Percentiles rank a stretch among this genome's conserved stretches.
Conservation (phyloP, 2,329 filamentous ascomycete genomes). For the Cercospora sp. region DNA sequence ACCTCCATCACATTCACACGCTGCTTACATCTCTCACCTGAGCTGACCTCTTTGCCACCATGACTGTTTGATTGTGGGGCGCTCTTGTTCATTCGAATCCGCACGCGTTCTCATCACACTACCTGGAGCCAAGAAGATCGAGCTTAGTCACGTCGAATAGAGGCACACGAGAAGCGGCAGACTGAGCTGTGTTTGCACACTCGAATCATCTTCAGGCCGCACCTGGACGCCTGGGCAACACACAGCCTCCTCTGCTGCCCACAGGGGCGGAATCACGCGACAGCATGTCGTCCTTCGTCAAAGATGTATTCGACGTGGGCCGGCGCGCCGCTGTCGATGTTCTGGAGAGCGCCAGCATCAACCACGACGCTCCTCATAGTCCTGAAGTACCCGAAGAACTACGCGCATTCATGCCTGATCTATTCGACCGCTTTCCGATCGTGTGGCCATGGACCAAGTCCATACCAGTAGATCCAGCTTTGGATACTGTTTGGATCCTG, state of each 20-base stretch:
- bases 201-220: background rate
- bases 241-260: conserved; percentile 7
- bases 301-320: conserved; percentile 32
- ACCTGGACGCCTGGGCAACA: background rate
- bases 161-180: background rate
- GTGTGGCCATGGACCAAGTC: conserved; percentile 47
- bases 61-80: background rate
- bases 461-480: conserved; percentile 55
- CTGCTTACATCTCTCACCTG: background rate
- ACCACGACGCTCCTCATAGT: conserved; percentile 34
- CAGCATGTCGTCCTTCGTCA: conserved; percentile 31
- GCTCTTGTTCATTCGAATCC: background rate
- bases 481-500: conserved; percentile 80
- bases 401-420: conserved; percentile 36
- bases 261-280: conserved; percentile 18
- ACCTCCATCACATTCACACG: conserved; percentile 1
- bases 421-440: conserved; percentile 51
- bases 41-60: background rate
- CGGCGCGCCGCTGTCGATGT: conserved; percentile 34
- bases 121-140: conserved; percentile 1
- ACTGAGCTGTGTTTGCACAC: background rate
- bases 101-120: conserved; percentile 11
- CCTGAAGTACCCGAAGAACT: conserved; percentile 38
- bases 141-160: background rate
- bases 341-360: conserved; percentile 31